Evolutionary conservation across 2,329 filamentous ascomycete genomes (phyloP), one percentile per base, ranked within the genome.

Genomic region (Helminthosporium solani): DNA sequence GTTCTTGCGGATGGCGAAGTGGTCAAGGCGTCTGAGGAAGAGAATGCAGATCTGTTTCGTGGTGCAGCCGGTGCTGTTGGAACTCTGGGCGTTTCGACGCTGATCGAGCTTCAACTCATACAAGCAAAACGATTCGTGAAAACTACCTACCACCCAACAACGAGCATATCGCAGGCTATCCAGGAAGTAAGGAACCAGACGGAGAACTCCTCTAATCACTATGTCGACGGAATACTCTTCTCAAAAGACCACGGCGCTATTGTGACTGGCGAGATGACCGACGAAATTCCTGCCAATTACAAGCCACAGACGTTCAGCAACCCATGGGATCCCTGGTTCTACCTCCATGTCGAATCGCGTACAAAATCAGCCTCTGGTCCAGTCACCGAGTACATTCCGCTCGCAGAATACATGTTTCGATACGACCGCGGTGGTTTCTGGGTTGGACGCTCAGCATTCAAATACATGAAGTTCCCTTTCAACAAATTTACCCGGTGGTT

Each of bases 381-480:
- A 2, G 65, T 74, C 2, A 55, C 65, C 44, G 83, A 86, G 47
- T 79, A 79, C 46, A 76, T 87, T 1, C 83, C 83, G 0, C 56
- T 87, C 0, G 70, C 71, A 2, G 84, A 87, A 59, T 88, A 88
- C 65, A 78, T 87, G 48, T 88, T 88, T 68, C 79, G 85, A 14
- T 87, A 86, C 68, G 84, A 88, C 63, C 78, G 84, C 28, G 85
- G 83, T 37, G 83, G 79, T 2, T 87, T 87, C 70, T 88, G 84
- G 85, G 80, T 80, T 3, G 84, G 80, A 8, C 71, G 71, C 18
- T 80, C 83, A 46, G 81, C 83, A 2, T 87, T 84, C 67, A 66
- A 71, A 18, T 87, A 87, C 67, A 86, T 87, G 65, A 60, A 77
- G 28, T 79, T 72, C 38, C 84, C 84, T 0, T 86, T 86, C 68